Evolutionary conservation across 495 filamentous ascomycete genomes (phyloP), one percentile per base, ranked within the genome.

Genomic region (Podospora appendiculata): DNA sequence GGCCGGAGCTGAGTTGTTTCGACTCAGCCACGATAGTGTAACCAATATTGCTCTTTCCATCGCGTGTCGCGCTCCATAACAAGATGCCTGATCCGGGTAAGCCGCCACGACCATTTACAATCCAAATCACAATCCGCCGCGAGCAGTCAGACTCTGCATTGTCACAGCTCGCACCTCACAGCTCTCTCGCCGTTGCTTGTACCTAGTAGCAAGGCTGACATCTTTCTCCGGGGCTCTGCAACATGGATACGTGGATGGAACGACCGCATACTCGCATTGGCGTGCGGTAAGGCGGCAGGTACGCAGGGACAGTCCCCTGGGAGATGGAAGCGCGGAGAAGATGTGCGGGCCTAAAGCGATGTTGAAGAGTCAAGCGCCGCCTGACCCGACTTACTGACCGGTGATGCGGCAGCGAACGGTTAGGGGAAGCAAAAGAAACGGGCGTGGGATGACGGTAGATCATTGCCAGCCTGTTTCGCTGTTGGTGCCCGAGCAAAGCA

Each of bases 401-500:
- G 53, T 42, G 48, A 48, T 35, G 48, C 52, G 48, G 52, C 43
- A 48, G 46, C 41, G 55, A 56, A 50, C 41, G 40, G 48, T 44
- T 45, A 57, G 47, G 43, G 55, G 43, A 58, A 54, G 48, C 46
- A 45, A 56, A 35, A 47, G 50, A 59, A 58, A 66, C 62, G 55
- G 41, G 49, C 50, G 52, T 56, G 48, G 59, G 50, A 58, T 53
- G 49, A 49, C 54, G 57, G 60, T 56, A 57, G 61, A 64, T 67
- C 64, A 59, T 51, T 58, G 62, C 56, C 58, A 62, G 60, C 60
- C 62, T 56, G 64, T 70, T 69, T 67, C 55, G 66, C 63, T 70
- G 70, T 70, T 74, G 70, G 58, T 74, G 68, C 69, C 70, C 71
- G 71, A 72, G 63, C 55, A 58, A 63, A 69, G 65, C 62, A 66